Percentiles rank a stretch among this genome's conserved stretches.
Evolutionary conservation across 768 basidiomycete species (phyloP).

Genomic region (Lyophyllum shimeji): DNA sequence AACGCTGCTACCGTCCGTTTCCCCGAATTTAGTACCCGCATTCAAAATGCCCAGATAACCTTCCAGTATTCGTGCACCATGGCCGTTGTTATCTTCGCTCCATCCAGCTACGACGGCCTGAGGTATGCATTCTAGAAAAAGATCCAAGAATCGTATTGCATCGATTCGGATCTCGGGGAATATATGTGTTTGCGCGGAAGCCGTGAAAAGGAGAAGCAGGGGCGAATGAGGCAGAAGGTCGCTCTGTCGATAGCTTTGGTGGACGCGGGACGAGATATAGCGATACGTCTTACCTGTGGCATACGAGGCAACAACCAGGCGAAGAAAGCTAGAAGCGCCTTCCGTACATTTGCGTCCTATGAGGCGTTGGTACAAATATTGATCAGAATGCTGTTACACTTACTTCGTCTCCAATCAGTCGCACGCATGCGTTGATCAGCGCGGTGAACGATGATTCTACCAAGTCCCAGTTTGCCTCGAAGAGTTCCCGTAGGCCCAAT

Average conservation of each 20-base stretch:
- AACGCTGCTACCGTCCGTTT: slow-evolving; percentile 44
- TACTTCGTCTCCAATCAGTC: slow-evolving; percentile 83
- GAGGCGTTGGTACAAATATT: slow-evolving; percentile 10
- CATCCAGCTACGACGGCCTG: slow-evolving; percentile 66
- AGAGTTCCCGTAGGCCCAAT: slow-evolving; percentile 67
- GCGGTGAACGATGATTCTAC: slow-evolving; percentile 50
- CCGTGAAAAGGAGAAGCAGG: slow-evolving; percentile 77
- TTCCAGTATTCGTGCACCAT: slow-evolving; percentile 68
- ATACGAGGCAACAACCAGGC: slow-evolving; percentile 71
- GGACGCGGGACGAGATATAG: neutral
- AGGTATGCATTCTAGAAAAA: slow-evolving; percentile 73
- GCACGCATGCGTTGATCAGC: slow-evolving; percentile 61
- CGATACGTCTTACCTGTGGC: slow-evolving; percentile 34
- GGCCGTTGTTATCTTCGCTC: slow-evolving; percentile 48
- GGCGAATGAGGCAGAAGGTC: slow-evolving; percentile 74
- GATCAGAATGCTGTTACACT: slow-evolving; percentile 17
- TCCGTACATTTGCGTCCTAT: slow-evolving; percentile 82
- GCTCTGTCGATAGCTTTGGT: slow-evolving; percentile 41
- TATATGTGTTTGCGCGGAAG: slow-evolving; percentile 91
- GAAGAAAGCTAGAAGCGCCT: slow-evolving; percentile 65
- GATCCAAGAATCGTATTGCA: slow-evolving; percentile 75
- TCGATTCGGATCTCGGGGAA: slow-evolving; percentile 95
- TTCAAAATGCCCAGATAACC: slow-evolving; percentile 81
- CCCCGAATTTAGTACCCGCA: slow-evolving; percentile 62
- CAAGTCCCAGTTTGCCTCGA: slow-evolving; percentile 59